Conservation (phyloP, 352 stramenopile species). For the Phytophthora tubulina region DNA sequence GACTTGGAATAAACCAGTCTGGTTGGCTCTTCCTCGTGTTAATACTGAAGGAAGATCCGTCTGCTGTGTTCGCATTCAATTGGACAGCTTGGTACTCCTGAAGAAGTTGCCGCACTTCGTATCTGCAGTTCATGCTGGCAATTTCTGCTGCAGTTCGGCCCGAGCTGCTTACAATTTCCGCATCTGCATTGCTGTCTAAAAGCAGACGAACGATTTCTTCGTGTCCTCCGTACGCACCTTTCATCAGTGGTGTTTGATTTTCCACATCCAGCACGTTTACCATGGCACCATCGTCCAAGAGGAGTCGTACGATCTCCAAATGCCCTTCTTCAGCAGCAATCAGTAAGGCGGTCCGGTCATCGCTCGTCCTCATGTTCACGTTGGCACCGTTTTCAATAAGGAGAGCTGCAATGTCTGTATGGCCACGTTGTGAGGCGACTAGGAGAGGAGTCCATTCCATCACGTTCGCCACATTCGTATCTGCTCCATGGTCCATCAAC, state of each 20-base stretch:
- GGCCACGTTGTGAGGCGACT: background rate
- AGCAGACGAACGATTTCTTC: background rate
- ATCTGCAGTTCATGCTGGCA: background rate
- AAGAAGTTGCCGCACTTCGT: background rate
- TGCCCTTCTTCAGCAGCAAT: background rate
- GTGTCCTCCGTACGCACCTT: background rate
- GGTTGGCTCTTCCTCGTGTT: background rate
- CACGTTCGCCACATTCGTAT: background rate
- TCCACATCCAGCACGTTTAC: background rate
- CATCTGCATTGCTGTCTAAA: background rate
- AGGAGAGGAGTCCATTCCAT: background rate
- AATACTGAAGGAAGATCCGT: too few relatives aligned
- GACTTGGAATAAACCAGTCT: background rate
- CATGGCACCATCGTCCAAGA: background rate
- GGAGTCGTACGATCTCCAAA: background rate
- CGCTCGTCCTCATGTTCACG: background rate
- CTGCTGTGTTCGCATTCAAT: background rate
- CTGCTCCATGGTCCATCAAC: background rate
- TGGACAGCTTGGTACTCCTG: background rate
- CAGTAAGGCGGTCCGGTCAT: background rate
- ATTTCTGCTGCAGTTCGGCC: background rate
- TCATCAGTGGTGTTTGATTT: background rate
- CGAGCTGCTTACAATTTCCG: background rate
- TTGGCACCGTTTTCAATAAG: background rate
- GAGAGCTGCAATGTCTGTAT: background rate